Conservation (phyloP, 371 early-diverging fungal species). For the Mortierella sp. region DNA sequence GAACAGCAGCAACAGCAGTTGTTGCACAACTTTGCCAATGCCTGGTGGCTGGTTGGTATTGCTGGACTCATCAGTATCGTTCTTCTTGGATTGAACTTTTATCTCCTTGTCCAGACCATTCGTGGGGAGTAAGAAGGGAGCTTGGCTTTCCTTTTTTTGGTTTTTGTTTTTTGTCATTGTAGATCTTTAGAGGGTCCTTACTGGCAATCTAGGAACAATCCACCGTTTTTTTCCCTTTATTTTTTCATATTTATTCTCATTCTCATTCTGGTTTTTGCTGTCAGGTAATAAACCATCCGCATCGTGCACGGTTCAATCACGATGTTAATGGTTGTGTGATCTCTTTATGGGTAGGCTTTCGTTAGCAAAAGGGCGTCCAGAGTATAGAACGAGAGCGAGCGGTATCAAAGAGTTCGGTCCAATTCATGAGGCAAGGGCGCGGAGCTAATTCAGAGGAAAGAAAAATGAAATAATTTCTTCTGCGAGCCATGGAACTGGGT, state of each 20-base stretch:
- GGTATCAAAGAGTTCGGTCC: too few species aligned
- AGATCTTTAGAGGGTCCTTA: background rate
- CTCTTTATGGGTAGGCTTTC: too few species aligned
- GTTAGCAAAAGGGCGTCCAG: too few species aligned
- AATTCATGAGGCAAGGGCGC: too few species aligned
- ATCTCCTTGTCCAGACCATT: slow-evolving; percentile 62
- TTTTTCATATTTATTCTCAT: background rate
- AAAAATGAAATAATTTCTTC: too few species aligned
- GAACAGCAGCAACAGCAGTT: slow-evolving; percentile 4
- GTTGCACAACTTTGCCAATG: slow-evolving; percentile 58
- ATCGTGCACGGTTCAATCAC: too few species aligned
- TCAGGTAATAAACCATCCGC: too few species aligned
- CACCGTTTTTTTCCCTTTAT: background rate
- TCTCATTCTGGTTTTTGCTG: too few species aligned
- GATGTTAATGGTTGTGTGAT: too few species aligned
- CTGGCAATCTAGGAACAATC: background rate
- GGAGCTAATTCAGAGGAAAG: too few species aligned
- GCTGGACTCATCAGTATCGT: slow-evolving; percentile 63
- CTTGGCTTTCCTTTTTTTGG: background rate
- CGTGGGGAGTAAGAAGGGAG: slow-evolving; percentile 20
- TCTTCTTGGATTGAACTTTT: slow-evolving; percentile 71
- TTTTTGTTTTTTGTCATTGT: background rate
- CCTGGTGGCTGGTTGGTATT: slow-evolving; percentile 51
- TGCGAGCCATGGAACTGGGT: too few species aligned
- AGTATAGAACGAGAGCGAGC: too few species aligned